A percentile compares a stretch with the other conserved stretches of the same genome.
These are phyloP conservation scores for Diddensiella transvaalensis DNA, from an alignment of 805 yeast genomes.

Conservation along the genomic window DNA sequence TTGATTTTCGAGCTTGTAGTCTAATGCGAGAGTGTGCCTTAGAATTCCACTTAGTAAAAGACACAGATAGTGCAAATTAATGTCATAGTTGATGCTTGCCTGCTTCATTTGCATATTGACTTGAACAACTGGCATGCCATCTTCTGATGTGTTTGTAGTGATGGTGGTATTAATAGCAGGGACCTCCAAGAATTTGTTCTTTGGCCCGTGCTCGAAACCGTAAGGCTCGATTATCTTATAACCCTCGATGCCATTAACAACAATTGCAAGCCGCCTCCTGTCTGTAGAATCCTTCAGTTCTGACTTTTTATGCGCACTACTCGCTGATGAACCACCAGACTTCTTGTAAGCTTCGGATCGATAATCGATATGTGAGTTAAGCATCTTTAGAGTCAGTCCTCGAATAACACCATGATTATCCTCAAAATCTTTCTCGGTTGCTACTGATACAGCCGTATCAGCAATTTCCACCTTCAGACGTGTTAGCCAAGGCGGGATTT, in stretches of 20 bases:
- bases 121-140: constrained; percentile 17
- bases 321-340: background rate
- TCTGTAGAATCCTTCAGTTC: constrained; percentile 14
- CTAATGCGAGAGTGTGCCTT: constrained; percentile 37
- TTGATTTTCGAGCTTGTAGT: constrained; percentile 1
- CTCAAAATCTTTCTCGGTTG: constrained; percentile 16
- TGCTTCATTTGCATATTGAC: constrained; percentile 23
- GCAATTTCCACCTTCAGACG: constrained; percentile 28
- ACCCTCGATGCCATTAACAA: constrained; percentile 25
- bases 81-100: constrained; percentile 26
- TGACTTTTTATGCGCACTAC: background rate
- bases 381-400: constrained; percentile 23
- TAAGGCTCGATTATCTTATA: constrained; percentile 27
- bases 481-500: constrained; percentile 30
- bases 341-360: constrained; percentile 9
- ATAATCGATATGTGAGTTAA: constrained; percentile 20
- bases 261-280: constrained; percentile 24
- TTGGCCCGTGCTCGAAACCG: constrained; percentile 20
- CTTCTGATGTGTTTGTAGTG: constrained; percentile 16
- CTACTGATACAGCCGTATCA: constrained; percentile 26
- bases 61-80: constrained; percentile 43
- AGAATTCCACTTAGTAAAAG: constrained; percentile 45
- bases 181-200: constrained; percentile 24
- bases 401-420: constrained; percentile 12
- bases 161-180: constrained; percentile 28